These are phyloP conservation scores for Fomitiporia mediterranea DNA, from an alignment of 1,284 basidiomycete genomes.

Conservation along the genomic window DNA sequence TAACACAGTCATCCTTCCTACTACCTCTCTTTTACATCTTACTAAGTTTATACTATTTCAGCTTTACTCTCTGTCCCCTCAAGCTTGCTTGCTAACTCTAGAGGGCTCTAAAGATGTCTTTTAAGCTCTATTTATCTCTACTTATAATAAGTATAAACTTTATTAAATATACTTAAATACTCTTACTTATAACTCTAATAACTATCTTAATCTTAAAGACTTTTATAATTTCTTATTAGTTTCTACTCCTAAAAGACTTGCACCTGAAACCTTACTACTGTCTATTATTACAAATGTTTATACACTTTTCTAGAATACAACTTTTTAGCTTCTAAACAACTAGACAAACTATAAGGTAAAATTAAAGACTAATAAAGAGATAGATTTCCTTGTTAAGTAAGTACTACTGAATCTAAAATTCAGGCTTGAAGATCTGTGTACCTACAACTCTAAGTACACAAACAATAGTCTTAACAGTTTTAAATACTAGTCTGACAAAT, in stretches of 20 bases:
- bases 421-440: neutral
- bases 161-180: neutral
- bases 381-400: slow-evolving; percentile 27
- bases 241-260: neutral
- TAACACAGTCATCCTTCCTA: neutral
- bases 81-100: neutral
- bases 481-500: neutral
- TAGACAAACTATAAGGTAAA: slow-evolving; percentile 25
- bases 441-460: neutral
- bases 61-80: neutral
- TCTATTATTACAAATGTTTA: neutral
- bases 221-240: neutral
- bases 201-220: neutral
- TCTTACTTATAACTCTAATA: neutral
- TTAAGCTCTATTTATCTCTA: neutral
- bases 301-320: slow-evolving; percentile 9
- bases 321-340: neutral
- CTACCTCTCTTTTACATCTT: neutral
- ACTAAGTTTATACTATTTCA: neutral
- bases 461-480: neutral
- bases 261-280: neutral
- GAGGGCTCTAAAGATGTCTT: too few relatives aligned
- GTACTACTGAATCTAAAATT: slow-evolving; percentile 29
- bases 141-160: neutral
- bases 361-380: slow-evolving; percentile 25